Conservation (phyloP, 1,284 basidiomycete genomes). For the Malassezia vespertilionis region DNA sequence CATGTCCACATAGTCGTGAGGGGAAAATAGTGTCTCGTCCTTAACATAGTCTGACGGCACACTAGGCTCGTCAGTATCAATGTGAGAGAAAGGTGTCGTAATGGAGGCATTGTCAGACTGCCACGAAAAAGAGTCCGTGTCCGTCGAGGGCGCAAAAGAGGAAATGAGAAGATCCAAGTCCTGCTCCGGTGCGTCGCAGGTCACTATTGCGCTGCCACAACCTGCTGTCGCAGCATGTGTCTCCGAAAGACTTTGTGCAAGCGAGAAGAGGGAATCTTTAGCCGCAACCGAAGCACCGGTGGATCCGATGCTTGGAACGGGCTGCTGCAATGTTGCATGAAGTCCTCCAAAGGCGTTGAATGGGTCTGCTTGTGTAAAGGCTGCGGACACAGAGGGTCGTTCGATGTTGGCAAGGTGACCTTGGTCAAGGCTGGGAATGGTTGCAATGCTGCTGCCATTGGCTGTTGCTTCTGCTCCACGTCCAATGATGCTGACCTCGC, state of each 20-base stretch:
- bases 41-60: neutral
- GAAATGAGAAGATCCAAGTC: slow-evolving; percentile 4
- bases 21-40: neutral
- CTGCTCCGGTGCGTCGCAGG: too few species aligned
- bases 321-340: too few species aligned
- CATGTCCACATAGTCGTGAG: slow-evolving; percentile 8
- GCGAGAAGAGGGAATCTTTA: slow-evolving; percentile 20
- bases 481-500: slow-evolving; percentile 3
- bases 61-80: neutral
- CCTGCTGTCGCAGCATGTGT: neutral
- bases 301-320: neutral
- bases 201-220: slow-evolving; percentile 11
- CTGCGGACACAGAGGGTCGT: too few species aligned
- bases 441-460: slow-evolving; percentile 39
- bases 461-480: slow-evolving; percentile 16
- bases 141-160: neutral
- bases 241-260: slow-evolving; percentile 2
- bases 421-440: too few species aligned
- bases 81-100: neutral
- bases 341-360: too few species aligned
- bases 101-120: too few species aligned
- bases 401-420: too few species aligned
- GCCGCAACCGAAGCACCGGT: slow-evolving; percentile 24
- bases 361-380: too few species aligned
- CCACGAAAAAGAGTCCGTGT: neutral